Percentiles rank a stretch among this genome's conserved stretches.
phyloP scores from a whole-genome alignment of 768 basidiomycete genomes.

The Calocera viscosa region DNA sequence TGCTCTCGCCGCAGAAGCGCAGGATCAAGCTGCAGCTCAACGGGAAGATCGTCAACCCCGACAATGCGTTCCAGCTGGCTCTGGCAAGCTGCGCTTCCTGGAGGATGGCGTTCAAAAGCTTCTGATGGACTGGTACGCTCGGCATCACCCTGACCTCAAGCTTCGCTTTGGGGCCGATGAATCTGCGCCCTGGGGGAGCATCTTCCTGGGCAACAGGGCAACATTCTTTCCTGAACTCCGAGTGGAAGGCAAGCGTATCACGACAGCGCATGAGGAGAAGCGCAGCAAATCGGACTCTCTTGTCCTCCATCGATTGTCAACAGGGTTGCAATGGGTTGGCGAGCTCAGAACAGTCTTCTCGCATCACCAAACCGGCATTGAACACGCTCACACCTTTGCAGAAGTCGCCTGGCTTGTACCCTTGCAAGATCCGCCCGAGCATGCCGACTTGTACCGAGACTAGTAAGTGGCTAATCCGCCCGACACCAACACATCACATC shows the following conservation, averaged over 20 bases:
- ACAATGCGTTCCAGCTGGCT: background rate
- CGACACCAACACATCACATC: background rate
- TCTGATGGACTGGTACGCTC: background rate
- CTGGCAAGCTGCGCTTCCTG: background rate
- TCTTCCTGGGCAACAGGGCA: background rate
- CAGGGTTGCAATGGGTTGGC: background rate
- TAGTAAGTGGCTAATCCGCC: background rate
- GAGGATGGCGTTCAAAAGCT: background rate
- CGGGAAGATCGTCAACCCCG: background rate
- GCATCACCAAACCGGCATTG: background rate
- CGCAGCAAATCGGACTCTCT: slow-evolving; percentile 2
- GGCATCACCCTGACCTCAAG: background rate
- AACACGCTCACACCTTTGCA: background rate
- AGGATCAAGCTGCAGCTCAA: background rate
- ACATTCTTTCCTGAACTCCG: background rate
- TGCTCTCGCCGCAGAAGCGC: background rate
- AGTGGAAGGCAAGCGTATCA: background rate
- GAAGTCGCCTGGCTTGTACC: background rate
- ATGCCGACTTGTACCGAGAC: background rate
- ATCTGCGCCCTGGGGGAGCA: background rate
- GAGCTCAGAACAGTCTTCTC: background rate
- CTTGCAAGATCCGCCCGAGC: background rate
- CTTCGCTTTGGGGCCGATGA: background rate
- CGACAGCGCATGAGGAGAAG: background rate
- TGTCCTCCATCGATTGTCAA: background rate